phyloP scores from a whole-genome alignment of 441 rosid genomes.

The Arabidopsis lyrata region DNA sequence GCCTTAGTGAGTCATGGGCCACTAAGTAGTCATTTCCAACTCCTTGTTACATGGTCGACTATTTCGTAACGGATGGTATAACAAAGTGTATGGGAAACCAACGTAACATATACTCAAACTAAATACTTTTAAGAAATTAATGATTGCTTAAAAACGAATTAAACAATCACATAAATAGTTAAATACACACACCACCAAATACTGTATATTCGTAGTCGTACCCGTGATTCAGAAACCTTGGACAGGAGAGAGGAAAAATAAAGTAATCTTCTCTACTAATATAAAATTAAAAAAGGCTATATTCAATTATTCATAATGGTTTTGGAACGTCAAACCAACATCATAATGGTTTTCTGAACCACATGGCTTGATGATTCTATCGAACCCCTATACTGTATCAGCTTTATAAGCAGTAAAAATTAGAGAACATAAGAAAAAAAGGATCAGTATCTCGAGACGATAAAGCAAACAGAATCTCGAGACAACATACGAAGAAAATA shows the following conservation, averaged over 20 bases:
- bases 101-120: neutral
- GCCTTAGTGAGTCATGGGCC: conserved; percentile 8
- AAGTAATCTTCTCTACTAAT: neutral
- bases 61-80: conserved; percentile 10
- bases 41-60: neutral
- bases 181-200: conserved; percentile 10
- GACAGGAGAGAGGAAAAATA: neutral
- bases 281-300: neutral
- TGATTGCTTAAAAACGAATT: neutral
- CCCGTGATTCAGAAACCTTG: neutral
- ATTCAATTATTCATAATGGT: neutral
- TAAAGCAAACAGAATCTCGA: conserved; percentile 18
- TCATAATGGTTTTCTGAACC: too few relatives aligned
- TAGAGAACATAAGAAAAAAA: too few relatives aligned
- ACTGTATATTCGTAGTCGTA: neutral
- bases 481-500: neutral
- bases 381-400: neutral
- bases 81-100: conserved; percentile 1
- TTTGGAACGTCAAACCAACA: neutral
- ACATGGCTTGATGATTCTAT: neutral
- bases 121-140: neutral
- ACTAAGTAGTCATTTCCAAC: conserved; percentile 24
- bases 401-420: neutral
- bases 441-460: conserved; percentile 1
- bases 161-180: neutral